phyloP scores from a whole-genome alignment of 164 flowering plant species.

The Annona cherimola region DNA sequence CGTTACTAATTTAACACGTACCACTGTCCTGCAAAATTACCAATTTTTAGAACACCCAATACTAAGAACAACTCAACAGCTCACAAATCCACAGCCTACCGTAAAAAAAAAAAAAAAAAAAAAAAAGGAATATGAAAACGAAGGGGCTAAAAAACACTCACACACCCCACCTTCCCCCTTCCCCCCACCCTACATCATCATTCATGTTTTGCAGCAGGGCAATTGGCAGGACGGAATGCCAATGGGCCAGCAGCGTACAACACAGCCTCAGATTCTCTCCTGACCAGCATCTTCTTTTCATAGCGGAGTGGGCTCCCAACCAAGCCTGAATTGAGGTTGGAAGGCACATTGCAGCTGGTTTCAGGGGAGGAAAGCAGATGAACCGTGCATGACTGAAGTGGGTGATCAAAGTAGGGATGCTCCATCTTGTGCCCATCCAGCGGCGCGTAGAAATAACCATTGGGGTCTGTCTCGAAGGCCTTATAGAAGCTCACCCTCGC shows the following conservation, averaged over 20 bases:
- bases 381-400: slow-evolving; percentile 68
- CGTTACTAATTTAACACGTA: too few relatives aligned
- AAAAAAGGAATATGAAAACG: too few relatives aligned
- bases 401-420: slow-evolving; percentile 54
- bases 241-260: slow-evolving; percentile 70
- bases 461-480: slow-evolving; percentile 33
- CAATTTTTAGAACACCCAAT: too few relatives aligned
- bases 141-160: too few relatives aligned
- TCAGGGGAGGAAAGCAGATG: slow-evolving; percentile 70
- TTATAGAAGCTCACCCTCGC: slow-evolving; percentile 54
- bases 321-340: slow-evolving; percentile 64
- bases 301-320: slow-evolving; percentile 61
- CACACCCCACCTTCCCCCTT: too few relatives aligned
- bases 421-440: slow-evolving; percentile 54
- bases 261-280: slow-evolving; percentile 47
- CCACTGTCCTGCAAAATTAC: too few relatives aligned
- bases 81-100: too few relatives aligned
- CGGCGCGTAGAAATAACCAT: slow-evolving; percentile 67
- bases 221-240: slow-evolving; percentile 70
- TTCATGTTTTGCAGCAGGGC: slow-evolving; percentile 29
- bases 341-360: slow-evolving; percentile 43
- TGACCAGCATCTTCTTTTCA: slow-evolving; percentile 40
- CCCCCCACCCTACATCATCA: slow-evolving; percentile 4
- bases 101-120: too few relatives aligned
- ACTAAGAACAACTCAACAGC: too few relatives aligned